Base-by-base conservation (phyloP, 306 rosid species). In the Benincasa hispida region DNA sequence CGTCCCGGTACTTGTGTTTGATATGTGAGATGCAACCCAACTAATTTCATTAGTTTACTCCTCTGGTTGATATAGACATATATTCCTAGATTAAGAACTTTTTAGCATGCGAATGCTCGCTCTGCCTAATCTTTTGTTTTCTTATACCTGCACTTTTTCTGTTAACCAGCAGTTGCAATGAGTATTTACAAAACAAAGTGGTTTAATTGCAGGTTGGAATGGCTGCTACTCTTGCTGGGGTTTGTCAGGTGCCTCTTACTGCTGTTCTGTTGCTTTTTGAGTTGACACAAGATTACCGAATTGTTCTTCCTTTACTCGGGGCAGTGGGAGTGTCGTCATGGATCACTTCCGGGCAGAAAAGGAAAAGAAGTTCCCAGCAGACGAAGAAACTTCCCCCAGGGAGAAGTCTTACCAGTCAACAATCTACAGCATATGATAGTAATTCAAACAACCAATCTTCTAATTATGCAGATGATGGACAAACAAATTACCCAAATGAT, bases 161-260 rank as follows among this genome's bases (percentile, higher is more conserved):
- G 53, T 66, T 66, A n/a, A 66, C 28, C 18, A 21, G 30, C 50
- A 21, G 10, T 7, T 37, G 11, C 32, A 67, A 39, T 41, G 74
- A 67, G 7, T 68, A 42, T 42, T 68, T 10, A 32, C 25, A 42
- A 42, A 41, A 41, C 12, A 21, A n/a, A 68, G n/a, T 68, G 55
- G 73, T 76, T 86, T 82, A 83, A 72, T 85, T 87, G 82, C 93
- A 94, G 98, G 98, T 94, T 83, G 98, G 98, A 81, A 94, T 94
- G 97, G 97, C 93, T 68, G 96, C 97, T 28, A 91, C 95, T 81
- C 98, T 91, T 81, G 94, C 98, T 62, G 98, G 98, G 69, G 97
- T 94, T 70, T 91, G 98, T 74, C 97, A 91, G 82, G 97, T 93
- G 35, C 98, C 98, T 76, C 98, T 93, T 74, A 91, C 97, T 45